Conservation (phyloP, 2,329 filamentous ascomycete genomes). For the Aspergillus pseudotamarii region DNA sequence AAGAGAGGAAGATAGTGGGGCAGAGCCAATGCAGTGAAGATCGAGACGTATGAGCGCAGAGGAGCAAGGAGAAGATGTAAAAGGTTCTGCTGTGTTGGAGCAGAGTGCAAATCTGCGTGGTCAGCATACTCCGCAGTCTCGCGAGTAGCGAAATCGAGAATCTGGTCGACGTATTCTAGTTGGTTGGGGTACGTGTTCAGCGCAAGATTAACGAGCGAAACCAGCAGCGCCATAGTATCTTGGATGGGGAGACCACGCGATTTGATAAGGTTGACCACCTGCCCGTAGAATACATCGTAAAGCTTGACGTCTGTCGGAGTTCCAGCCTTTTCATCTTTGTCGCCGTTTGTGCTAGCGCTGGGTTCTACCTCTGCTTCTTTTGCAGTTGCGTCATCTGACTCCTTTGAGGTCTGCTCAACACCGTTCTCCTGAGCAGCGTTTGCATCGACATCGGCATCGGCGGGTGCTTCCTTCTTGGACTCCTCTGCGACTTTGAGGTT, state of each 20-base stretch:
- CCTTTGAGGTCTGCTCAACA: slow-evolving; percentile 36
- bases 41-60: slow-evolving; percentile 83
- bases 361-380: slow-evolving; percentile 27
- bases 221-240: slow-evolving; percentile 89
- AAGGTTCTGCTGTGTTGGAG: slow-evolving; percentile 83
- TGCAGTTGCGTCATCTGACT: slow-evolving; percentile 30
- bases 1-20: slow-evolving; percentile 90
- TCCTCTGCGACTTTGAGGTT: slow-evolving; percentile 70
- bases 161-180: slow-evolving; percentile 93
- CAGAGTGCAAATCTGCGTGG: slow-evolving; percentile 91
- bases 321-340: slow-evolving; percentile 39
- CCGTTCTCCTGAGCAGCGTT: slow-evolving; percentile 39
- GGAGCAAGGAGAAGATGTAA: slow-evolving; percentile 88
- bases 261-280: slow-evolving; percentile 91
- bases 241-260: slow-evolving; percentile 89
- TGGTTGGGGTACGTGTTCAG: slow-evolving; percentile 93
- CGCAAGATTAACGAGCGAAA: slow-evolving; percentile 91
- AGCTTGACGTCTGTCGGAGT: slow-evolving; percentile 72
- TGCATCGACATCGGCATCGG: slow-evolving; percentile 40
- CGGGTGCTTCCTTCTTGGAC: slow-evolving; percentile 49
- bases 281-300: slow-evolving; percentile 96
- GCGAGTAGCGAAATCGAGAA: slow-evolving; percentile 81
- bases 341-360: slow-evolving; percentile 36
- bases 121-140: slow-evolving; percentile 90
- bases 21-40: slow-evolving; percentile 93